phyloP scores from a whole-genome alignment of 495 filamentous ascomycete genomes.

The Venustampulla echinocandica region DNA sequence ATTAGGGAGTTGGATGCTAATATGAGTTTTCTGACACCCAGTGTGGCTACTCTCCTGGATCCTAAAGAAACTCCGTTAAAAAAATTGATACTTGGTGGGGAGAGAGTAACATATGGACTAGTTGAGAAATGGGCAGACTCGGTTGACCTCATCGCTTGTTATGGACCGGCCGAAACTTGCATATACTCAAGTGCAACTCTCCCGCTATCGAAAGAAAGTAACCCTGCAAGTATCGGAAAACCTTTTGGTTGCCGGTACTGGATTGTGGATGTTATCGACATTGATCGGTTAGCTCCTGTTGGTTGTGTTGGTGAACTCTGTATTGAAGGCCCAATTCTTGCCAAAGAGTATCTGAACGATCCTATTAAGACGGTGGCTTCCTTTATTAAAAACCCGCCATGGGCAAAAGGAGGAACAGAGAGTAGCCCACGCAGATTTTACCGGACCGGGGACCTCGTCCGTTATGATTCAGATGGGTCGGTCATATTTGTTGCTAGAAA shows the following conservation, averaged over 20 bases:
- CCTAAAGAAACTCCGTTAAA: constrained; percentile 39
- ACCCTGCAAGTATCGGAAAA: constrained; percentile 17
- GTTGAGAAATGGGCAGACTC: constrained; percentile 46
- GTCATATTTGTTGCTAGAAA: constrained; percentile 71
- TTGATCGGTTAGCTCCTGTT: constrained; percentile 44
- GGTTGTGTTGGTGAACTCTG: constrained; percentile 27
- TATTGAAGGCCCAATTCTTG: not conserved
- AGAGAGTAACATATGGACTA: constrained; percentile 44
- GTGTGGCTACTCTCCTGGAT: constrained; percentile 32
- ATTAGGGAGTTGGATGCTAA: constrained; percentile 31
- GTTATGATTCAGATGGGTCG: constrained; percentile 51
- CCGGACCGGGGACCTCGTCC: constrained; percentile 69
- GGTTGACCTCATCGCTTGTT: constrained; percentile 43
- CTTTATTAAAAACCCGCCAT: not conserved
- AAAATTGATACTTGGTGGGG: constrained; percentile 42
- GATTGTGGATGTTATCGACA: constrained; percentile 48
- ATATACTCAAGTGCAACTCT: constrained; percentile 24
- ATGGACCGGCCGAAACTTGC: constrained; percentile 41
- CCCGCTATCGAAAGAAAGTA: constrained; percentile 24
- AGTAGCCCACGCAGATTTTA: too few relatives aligned
- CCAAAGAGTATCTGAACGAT: not conserved
- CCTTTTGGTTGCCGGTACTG: constrained; percentile 39
- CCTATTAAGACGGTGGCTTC: not conserved
- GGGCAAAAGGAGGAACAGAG: not conserved
- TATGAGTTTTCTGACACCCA: constrained; percentile 32